Conservation (phyloP, 495 filamentous ascomycete genomes). For the Collariella sp. region DNA sequence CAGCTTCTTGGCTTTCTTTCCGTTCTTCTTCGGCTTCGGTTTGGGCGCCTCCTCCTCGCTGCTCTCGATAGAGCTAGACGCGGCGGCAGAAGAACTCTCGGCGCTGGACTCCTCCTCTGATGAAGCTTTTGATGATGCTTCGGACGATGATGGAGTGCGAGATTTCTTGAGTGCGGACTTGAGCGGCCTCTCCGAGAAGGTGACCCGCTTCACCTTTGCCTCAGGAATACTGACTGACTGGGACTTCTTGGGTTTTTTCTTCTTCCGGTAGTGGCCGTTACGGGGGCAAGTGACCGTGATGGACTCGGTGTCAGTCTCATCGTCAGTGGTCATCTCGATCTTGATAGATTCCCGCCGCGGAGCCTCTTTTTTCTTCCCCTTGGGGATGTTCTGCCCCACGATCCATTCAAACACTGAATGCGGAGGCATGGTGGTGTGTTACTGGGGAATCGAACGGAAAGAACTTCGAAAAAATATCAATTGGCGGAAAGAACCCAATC, state of each 20-base stretch:
- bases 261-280: background rate
- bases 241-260: background rate
- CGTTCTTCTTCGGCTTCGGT: background rate
- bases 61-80: background rate
- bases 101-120: background rate
- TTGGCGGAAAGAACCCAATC: background rate
- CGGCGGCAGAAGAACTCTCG: background rate
- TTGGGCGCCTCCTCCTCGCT: constrained; percentile 3
- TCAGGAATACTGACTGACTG: background rate
- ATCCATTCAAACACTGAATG: constrained; percentile 34
- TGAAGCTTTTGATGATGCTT: background rate
- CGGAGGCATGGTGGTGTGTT: constrained; percentile 19
- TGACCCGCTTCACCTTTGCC: constrained; percentile 15
- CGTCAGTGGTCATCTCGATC: constrained; percentile 32
- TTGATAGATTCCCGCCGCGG: constrained; percentile 17
- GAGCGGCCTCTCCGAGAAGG: constrained; percentile 12
- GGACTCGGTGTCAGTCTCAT: constrained; percentile 29
- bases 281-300: constrained; percentile 32
- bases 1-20: constrained; percentile 9
- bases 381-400: constrained; percentile 28
- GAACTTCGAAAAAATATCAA: background rate
- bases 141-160: constrained; percentile 1
- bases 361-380: constrained; percentile 9
- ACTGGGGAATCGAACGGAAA: background rate
- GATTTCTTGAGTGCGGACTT: constrained; percentile 20